A percentile compares a stretch with the other conserved stretches of the same genome.
Evolutionary conservation across 441 rosid species (phyloP).

Genomic region (Hura crepitans): DNA sequence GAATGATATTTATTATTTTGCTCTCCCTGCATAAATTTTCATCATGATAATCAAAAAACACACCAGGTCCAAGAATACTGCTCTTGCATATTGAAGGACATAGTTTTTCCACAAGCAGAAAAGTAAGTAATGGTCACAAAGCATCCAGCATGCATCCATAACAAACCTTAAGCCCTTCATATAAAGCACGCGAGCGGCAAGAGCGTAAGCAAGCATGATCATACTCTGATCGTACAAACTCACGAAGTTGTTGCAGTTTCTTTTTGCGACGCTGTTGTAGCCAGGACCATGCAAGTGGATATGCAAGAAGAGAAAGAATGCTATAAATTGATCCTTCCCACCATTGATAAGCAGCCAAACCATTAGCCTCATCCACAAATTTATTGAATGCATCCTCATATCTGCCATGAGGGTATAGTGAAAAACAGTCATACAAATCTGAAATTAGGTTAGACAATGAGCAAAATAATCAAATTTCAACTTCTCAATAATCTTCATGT

Average conservation of each 20-base stretch:
- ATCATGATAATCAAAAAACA: not conserved
- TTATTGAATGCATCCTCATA: slow-evolving; percentile 78
- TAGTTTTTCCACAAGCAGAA: not conserved
- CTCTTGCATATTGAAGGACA: not conserved
- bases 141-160: slow-evolving; percentile 11
- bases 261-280: slow-evolving; percentile 62
- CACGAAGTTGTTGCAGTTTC: slow-evolving; percentile 84
- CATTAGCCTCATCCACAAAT: slow-evolving; percentile 84
- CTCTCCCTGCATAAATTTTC: not conserved
- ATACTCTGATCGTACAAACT: slow-evolving; percentile 88
- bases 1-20: not conserved
- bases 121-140: not conserved
- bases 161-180: slow-evolving; percentile 85
- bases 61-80: not conserved
- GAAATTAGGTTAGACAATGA: not conserved
- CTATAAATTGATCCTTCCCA: slow-evolving; percentile 86
- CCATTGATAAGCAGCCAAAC: slow-evolving; percentile 85
- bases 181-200: slow-evolving; percentile 91
- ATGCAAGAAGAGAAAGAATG: slow-evolving; percentile 65
- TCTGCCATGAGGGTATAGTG: slow-evolving; percentile 35
- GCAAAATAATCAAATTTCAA: not conserved
- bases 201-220: slow-evolving; percentile 93
- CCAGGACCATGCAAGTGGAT: slow-evolving; percentile 94
- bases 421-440: slow-evolving; percentile 15
- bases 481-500: too few species aligned